Evolutionary conservation across 2,329 filamentous ascomycete genomes (phyloP).

Genomic region (Fusarium haematococcum): DNA sequence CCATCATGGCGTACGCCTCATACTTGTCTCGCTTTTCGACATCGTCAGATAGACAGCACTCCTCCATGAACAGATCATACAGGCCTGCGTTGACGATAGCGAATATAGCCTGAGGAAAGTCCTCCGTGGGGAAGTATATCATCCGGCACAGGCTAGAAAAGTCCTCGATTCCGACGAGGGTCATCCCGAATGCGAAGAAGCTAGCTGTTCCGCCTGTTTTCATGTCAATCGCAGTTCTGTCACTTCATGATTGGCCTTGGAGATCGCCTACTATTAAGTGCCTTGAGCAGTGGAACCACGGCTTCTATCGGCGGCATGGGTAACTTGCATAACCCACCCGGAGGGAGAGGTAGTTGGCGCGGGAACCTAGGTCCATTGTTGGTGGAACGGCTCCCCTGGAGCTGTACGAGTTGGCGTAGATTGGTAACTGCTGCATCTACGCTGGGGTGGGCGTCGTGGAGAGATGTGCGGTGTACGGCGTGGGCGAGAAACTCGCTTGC

Average conservation of each 20-base stretch:
- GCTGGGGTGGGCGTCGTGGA: constrained; percentile 51
- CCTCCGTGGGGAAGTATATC: constrained; percentile 63
- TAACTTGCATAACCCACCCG: constrained; percentile 60
- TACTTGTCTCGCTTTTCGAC: constrained; percentile 48
- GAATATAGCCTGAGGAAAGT: constrained; percentile 61
- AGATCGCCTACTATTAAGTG: constrained; percentile 55
- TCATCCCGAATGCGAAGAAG: neutral
- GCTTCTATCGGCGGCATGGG: constrained; percentile 64
- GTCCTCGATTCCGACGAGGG: constrained; percentile 55
- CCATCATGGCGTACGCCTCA: constrained; percentile 52
- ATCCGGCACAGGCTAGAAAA: constrained; percentile 60
- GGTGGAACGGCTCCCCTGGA: constrained; percentile 57
- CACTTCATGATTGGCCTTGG: neutral
- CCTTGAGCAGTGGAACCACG: constrained; percentile 60
- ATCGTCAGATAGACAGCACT: constrained; percentile 50
- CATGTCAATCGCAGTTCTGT: neutral
- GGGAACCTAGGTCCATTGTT: constrained; percentile 57
- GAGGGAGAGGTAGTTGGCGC: constrained; percentile 57
- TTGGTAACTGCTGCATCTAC: constrained; percentile 45
- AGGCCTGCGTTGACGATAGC: constrained; percentile 61
- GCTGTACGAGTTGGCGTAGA: constrained; percentile 63
- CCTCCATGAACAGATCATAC: constrained; percentile 61
- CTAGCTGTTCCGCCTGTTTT: neutral
- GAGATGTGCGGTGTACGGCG: constrained; percentile 59
- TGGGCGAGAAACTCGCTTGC: constrained; percentile 65